A percentile compares a stretch with the other conserved stretches of the same genome.
phyloP scores from a whole-genome alignment of 2,329 filamentous ascomycete genomes.

The Macroventuria anomochaeta region DNA sequence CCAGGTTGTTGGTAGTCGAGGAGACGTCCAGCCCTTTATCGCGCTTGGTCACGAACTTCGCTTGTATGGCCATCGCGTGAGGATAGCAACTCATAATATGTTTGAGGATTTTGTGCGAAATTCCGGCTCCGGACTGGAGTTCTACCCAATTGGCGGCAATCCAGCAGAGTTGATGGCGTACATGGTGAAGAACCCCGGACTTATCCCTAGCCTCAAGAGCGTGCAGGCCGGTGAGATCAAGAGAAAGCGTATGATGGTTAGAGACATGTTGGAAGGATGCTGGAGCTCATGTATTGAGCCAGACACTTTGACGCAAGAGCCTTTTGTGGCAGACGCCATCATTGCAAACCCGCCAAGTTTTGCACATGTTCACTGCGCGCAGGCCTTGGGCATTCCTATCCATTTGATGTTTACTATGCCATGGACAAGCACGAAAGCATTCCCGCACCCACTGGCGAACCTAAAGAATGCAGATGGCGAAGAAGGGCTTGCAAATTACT shows the following conservation, averaged over 20 bases:
- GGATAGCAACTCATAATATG: slow-evolving; percentile 31
- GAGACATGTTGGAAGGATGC: slow-evolving; percentile 32
- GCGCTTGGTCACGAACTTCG: slow-evolving; percentile 59
- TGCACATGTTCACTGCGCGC: slow-evolving; percentile 74
- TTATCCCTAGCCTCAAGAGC: slow-evolving; percentile 38
- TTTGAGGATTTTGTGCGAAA: slow-evolving; percentile 22
- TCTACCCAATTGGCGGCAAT: slow-evolving; percentile 39
- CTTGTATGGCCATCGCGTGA: slow-evolving; percentile 38
- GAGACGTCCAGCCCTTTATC: slow-evolving; percentile 66
- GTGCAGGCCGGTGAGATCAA: slow-evolving; percentile 35
- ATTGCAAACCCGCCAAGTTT: slow-evolving; percentile 80
- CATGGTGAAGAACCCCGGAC: slow-evolving; percentile 57
- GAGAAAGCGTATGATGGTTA: slow-evolving; percentile 4
- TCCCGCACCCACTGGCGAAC: slow-evolving; percentile 59
- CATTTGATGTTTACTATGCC: slow-evolving; percentile 85
- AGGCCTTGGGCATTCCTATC: slow-evolving; percentile 73
- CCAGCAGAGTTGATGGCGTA: slow-evolving; percentile 55
- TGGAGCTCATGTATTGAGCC: slow-evolving; percentile 46
- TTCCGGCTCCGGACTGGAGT: slow-evolving; percentile 42
- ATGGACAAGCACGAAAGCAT: slow-evolving; percentile 54
- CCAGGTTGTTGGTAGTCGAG: slow-evolving; percentile 61
- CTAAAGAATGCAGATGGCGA: slow-evolving; percentile 44
- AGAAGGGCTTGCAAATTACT: slow-evolving; percentile 46
- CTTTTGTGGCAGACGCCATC: slow-evolving; percentile 80
- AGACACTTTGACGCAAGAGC: slow-evolving; percentile 48